Conservation (phyloP, 805 yeast genomes). For the Trichomonascus vanleenenianus region DNA sequence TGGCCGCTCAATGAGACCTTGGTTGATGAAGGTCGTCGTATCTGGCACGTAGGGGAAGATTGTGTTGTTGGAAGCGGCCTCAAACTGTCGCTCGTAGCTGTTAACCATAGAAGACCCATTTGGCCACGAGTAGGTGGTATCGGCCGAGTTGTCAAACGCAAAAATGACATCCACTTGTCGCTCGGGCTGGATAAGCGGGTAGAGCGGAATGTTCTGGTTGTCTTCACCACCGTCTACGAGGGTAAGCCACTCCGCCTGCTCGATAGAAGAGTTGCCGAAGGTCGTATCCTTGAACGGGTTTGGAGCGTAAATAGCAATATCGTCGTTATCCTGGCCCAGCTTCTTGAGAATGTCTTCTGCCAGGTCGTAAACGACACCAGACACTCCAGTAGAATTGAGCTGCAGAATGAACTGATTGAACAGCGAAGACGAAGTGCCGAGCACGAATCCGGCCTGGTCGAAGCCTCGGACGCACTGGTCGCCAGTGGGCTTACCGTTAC, state of each 20-base stretch:
- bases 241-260: constrained; percentile 35
- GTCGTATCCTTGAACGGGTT: constrained; percentile 55
- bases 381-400: constrained; percentile 45
- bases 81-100: constrained; percentile 55
- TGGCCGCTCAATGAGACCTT: constrained; percentile 60
- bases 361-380: constrained; percentile 40
- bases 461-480: constrained; percentile 55
- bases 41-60: constrained; percentile 81
- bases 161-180: constrained; percentile 56
- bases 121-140: constrained; percentile 53
- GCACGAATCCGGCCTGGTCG: constrained; percentile 73
- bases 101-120: constrained; percentile 51
- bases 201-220: constrained; percentile 52
- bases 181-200: constrained; percentile 52
- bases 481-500: constrained; percentile 47
- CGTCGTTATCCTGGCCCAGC: constrained; percentile 44
- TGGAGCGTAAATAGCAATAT: constrained; percentile 62
- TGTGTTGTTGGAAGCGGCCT: constrained; percentile 44
- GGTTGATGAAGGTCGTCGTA: constrained; percentile 45
- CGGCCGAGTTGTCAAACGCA: constrained; percentile 65
- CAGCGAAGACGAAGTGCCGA: constrained; percentile 78
- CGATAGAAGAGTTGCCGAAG: constrained; percentile 33
- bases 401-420: constrained; percentile 61
- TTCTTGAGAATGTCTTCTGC: constrained; percentile 39
- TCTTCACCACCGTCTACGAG: constrained; percentile 73